Percentiles rank a stretch among this genome's conserved stretches.
Evolutionary conservation across 2,329 filamentous ascomycete genomes (phyloP).

Genomic region (Byssochlamys sp.): DNA sequence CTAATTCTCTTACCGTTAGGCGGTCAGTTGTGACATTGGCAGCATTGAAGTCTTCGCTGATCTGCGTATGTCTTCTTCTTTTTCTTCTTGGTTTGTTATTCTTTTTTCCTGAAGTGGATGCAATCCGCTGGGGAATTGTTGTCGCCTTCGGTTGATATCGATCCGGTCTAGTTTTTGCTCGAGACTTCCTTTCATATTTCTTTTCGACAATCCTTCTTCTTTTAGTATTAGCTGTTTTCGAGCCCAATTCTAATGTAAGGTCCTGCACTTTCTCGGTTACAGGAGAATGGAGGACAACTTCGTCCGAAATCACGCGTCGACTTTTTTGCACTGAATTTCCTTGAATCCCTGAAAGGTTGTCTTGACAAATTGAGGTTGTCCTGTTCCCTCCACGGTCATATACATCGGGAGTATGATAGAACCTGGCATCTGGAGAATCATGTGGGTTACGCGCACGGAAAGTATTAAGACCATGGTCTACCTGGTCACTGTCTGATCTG

Average conservation of each 20-base stretch:
- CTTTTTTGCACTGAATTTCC: not conserved
- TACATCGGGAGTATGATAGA: not conserved
- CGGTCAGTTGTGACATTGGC: slow-evolving; percentile 44
- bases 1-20: slow-evolving; percentile 39
- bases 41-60: slow-evolving; percentile 47
- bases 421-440: not conserved
- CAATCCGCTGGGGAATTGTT: not conserved
- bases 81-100: slow-evolving; percentile 17
- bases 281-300: too few species aligned
- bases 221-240: not conserved
- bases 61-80: slow-evolving; percentile 33
- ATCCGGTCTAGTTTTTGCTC: slow-evolving; percentile 49
- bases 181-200: slow-evolving; percentile 42
- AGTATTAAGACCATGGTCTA: not conserved
- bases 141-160: slow-evolving; percentile 42
- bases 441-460: not conserved
- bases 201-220: not conserved
- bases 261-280: too few species aligned
- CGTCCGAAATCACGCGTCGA: not conserved
- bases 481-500: not conserved
- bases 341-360: not conserved
- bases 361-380: too few species aligned
- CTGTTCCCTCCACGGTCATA: not conserved
- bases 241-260: not conserved
- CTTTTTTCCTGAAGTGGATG: slow-evolving; percentile 3